Conservation (phyloP, 2,329 filamentous ascomycete genomes). For the Sclerotiophoma versabilis region DNA sequence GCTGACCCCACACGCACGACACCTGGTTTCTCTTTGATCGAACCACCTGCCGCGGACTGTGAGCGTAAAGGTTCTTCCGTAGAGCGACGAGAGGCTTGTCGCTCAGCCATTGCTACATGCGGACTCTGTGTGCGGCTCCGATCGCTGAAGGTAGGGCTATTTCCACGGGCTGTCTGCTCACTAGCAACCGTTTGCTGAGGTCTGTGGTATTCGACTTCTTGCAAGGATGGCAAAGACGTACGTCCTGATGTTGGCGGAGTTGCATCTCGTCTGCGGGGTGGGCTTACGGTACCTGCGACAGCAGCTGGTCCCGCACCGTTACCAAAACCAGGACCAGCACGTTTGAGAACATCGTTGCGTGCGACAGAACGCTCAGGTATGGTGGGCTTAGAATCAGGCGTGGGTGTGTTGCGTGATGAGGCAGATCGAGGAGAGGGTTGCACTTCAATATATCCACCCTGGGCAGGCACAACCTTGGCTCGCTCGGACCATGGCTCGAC, state of each 20-base stretch:
- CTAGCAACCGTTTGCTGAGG: conserved; percentile 2
- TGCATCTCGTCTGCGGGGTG: conserved; percentile 29
- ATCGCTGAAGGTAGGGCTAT: conserved; percentile 22
- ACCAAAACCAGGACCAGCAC: conserved; percentile 18
- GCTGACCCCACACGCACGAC: conserved; percentile 44
- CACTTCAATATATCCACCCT: conserved; percentile 39
- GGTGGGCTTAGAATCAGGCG: conserved; percentile 30
- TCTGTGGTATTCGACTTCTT: conserved; percentile 34
- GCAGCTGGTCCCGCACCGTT: conserved; percentile 7
- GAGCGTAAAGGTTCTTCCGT: conserved; percentile 34
- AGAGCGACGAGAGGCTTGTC: conserved; percentile 30
- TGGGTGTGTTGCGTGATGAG: conserved; percentile 36
- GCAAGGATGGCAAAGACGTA: conserved; percentile 38
- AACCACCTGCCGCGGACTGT: conserved; percentile 22
- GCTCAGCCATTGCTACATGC: conserved; percentile 23
- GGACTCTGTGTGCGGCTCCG: conserved; percentile 27
- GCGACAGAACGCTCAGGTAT: conserved; percentile 29
- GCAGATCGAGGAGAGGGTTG: conserved; percentile 32
- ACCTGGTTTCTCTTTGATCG: conserved; percentile 32
- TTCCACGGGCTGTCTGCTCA: conserved; percentile 8
- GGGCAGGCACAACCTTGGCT: conserved; percentile 24
- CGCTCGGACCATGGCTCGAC: conserved; percentile 23
- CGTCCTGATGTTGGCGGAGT: conserved; percentile 32
- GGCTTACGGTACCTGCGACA: conserved; percentile 17
- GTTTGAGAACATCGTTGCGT: conserved; percentile 30